Percentiles rank a stretch among this genome's conserved stretches.
Evolutionary conservation across 2,329 filamentous ascomycete genomes (phyloP).

Genomic region (Dendrostoma leiphaemia): DNA sequence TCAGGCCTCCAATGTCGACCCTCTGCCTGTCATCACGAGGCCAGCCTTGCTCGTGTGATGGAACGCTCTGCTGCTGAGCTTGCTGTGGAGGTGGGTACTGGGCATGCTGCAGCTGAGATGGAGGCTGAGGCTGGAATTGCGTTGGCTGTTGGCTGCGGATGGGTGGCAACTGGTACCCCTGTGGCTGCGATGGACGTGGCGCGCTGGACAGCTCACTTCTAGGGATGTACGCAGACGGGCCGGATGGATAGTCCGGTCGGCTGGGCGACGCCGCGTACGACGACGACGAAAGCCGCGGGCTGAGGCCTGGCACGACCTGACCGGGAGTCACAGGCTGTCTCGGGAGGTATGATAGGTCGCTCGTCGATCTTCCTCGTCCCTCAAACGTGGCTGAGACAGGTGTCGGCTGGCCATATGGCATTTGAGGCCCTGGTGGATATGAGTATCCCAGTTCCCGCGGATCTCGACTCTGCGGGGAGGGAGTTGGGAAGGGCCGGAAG

Average conservation of each 20-base stretch:
- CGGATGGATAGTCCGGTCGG: constrained; percentile 42
- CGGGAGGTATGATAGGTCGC: constrained; percentile 26
- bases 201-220: constrained; percentile 47
- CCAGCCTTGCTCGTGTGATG: constrained; percentile 26
- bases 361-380: constrained; percentile 37
- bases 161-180: constrained; percentile 46
- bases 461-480: constrained; percentile 42
- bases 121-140: constrained; percentile 23
- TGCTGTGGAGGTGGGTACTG: constrained; percentile 31
- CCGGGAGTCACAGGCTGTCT: constrained; percentile 25
- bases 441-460: constrained; percentile 40
- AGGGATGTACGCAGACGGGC: constrained; percentile 48
- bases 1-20: constrained; percentile 60
- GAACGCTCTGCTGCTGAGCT: constrained; percentile 17
- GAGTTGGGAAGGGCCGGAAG: constrained; percentile 38
- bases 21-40: constrained; percentile 51
- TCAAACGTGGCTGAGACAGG: constrained; percentile 49
- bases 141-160: constrained; percentile 40
- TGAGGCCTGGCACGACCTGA: constrained; percentile 37
- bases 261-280: constrained; percentile 46
- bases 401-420: constrained; percentile 41
- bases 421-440: constrained; percentile 36
- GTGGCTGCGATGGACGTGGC: constrained; percentile 30
- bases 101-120: constrained; percentile 27
- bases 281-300: constrained; percentile 39